Percentiles rank a stretch among this genome's conserved stretches.
phyloP scores from a whole-genome alignment of 2,329 filamentous ascomycete species.

The Trichoderma oligosporum region DNA sequence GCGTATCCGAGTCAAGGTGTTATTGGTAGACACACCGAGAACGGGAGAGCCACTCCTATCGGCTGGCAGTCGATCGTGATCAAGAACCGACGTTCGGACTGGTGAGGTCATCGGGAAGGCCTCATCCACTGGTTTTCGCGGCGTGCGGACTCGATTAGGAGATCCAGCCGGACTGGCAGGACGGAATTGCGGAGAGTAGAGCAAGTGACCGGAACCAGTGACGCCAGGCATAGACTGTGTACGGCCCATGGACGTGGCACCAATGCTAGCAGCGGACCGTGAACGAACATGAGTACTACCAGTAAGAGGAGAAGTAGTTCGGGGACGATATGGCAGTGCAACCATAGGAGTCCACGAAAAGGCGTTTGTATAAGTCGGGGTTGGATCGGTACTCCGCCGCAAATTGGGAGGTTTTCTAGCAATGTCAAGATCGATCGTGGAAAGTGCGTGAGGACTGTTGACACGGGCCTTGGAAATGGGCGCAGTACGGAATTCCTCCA shows the following conservation, averaged over 20 bases:
- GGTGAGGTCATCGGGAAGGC: slow-evolving; percentile 55
- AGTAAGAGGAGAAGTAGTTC: slow-evolving; percentile 59
- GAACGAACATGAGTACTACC: slow-evolving; percentile 52
- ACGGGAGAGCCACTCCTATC: slow-evolving; percentile 54
- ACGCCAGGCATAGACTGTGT: slow-evolving; percentile 63
- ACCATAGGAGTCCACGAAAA: slow-evolving; percentile 46
- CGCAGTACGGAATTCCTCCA: slow-evolving; percentile 61
- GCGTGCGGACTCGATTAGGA: slow-evolving; percentile 49
- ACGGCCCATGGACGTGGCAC: slow-evolving; percentile 53
- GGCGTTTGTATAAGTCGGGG: slow-evolving; percentile 45
- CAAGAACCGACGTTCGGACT: slow-evolving; percentile 52
- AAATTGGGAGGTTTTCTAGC: slow-evolving; percentile 50
- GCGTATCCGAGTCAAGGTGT: slow-evolving; percentile 37
- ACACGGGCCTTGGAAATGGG: slow-evolving; percentile 54
- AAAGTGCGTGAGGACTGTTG: slow-evolving; percentile 38
- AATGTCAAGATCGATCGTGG: slow-evolving; percentile 42
- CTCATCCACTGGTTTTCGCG: slow-evolving; percentile 58
- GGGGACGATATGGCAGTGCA: slow-evolving; percentile 53
- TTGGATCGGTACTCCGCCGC: slow-evolving; percentile 58
- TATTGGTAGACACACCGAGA: slow-evolving; percentile 33
- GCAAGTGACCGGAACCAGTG: slow-evolving; percentile 55
- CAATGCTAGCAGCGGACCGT: slow-evolving; percentile 53
- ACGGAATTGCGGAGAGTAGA: slow-evolving; percentile 51
- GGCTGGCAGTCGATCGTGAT: slow-evolving; percentile 45
- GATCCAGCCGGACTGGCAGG: slow-evolving; percentile 54